Percentiles rank a stretch among this genome's conserved stretches.
These are phyloP conservation scores for Tricholomella constricta DNA, from an alignment of 768 basidiomycete genomes.

Conservation along the genomic window DNA sequence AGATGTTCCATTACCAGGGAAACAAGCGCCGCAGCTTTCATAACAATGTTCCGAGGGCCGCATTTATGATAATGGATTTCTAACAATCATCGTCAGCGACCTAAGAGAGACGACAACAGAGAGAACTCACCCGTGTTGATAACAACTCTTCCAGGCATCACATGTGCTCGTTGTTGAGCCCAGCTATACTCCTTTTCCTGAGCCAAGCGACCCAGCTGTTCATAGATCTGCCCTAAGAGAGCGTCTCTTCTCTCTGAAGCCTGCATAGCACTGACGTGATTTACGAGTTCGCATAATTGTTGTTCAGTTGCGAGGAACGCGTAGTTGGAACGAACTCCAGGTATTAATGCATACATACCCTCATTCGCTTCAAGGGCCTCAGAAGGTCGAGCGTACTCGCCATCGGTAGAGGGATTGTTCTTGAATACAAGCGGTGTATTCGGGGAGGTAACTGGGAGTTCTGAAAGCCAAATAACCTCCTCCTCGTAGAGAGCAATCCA, in stretches of 20 bases:
- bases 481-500: not conserved
- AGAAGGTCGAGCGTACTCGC: constrained; percentile 2
- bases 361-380: not conserved
- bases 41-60: not conserved
- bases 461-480: constrained; percentile 1
- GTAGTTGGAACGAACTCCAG: constrained; percentile 2
- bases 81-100: not conserved
- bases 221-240: not conserved
- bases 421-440: constrained; percentile 15
- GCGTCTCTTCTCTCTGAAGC: constrained; percentile 16
- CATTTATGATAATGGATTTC: not conserved
- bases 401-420: constrained; percentile 10
- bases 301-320: constrained; percentile 10
- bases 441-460: constrained; percentile 2
- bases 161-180: not conserved
- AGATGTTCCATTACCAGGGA: not conserved
- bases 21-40: not conserved
- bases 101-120: not conserved
- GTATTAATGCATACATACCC: constrained; percentile 5
- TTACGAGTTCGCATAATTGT: constrained; percentile 7
- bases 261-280: not conserved
- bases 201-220: not conserved
- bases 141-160: not conserved
- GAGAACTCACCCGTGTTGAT: not conserved
- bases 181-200: too few relatives aligned